Percentiles rank a stretch among this genome's conserved stretches.
These are phyloP conservation scores for Eucalyptus microcorys DNA, from an alignment of 345 rosid genomes.

Conservation along the genomic window DNA sequence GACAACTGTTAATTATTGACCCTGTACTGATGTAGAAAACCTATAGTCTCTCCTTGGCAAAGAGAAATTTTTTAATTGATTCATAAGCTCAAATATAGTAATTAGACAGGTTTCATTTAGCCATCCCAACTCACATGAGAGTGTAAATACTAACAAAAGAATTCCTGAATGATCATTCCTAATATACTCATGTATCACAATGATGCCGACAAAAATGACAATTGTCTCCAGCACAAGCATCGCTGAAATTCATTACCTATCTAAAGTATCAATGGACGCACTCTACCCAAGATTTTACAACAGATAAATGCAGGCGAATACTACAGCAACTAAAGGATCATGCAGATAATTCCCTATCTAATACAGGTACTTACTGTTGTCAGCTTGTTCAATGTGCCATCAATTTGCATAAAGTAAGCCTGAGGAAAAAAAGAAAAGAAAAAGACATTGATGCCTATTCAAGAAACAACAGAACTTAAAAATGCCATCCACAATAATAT, in stretches of 20 bases:
- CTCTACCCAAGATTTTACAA: background rate
- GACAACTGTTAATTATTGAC: too few relatives aligned
- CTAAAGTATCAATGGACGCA: background rate
- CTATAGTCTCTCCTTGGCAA: too few relatives aligned
- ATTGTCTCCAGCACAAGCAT: background rate
- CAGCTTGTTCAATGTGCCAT: conserved; percentile 80
- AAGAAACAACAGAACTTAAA: too few relatives aligned
- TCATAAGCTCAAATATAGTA: too few relatives aligned
- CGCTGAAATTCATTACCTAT: background rate
- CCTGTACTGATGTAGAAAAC: too few relatives aligned
- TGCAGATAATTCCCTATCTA: background rate
- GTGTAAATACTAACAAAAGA: background rate
- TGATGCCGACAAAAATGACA: background rate
- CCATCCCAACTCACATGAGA: too few relatives aligned
- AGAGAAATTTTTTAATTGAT: too few relatives aligned
- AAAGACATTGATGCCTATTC: too few relatives aligned
- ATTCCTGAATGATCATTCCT: background rate
- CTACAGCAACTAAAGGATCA: background rate
- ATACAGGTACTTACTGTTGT: conserved; percentile 36
- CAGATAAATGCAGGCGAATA: background rate
- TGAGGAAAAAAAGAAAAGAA: conserved; percentile 4
- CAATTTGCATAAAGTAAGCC: conserved; percentile 96
- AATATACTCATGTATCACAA: background rate
- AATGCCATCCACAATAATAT: too few relatives aligned
- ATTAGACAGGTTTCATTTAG: too few relatives aligned